A percentile compares a stretch with the other conserved stretches of the same genome.
These are phyloP conservation scores for Schwanniomyces sp. DNA, from an alignment of 805 yeast species.

Conservation along the genomic window DNA sequence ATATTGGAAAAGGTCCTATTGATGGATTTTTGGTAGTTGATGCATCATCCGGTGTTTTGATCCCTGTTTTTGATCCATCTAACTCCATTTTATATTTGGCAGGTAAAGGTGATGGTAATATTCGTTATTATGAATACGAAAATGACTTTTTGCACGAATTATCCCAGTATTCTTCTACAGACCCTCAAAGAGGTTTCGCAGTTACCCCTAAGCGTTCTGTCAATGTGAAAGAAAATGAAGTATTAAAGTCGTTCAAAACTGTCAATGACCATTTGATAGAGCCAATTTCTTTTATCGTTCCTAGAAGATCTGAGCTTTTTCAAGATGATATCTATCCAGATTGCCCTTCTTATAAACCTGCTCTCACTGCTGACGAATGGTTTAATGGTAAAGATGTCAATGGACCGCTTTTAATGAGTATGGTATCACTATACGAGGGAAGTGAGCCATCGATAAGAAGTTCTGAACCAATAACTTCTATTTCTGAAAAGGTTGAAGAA, in stretches of 20 bases:
- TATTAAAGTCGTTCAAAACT: constrained; percentile 81
- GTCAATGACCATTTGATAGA: constrained; percentile 81
- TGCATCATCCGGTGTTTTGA: constrained; percentile 87
- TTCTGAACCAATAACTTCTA: constrained; percentile 33
- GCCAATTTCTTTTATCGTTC: constrained; percentile 90
- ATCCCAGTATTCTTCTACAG: constrained; percentile 86
- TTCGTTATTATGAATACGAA: constrained; percentile 88
- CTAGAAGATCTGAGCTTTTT: constrained; percentile 90
- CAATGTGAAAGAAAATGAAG: constrained; percentile 79
- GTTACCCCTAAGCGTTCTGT: constrained; percentile 82
- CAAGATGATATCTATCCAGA: constrained; percentile 93
- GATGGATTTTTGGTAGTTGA: constrained; percentile 88
- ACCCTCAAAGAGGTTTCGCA: constrained; percentile 96
- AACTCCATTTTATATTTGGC: constrained; percentile 83
- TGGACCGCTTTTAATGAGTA: constrained; percentile 76
- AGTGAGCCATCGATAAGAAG: constrained; percentile 49
- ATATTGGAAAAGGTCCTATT: constrained; percentile 77
- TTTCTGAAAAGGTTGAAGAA: constrained; percentile 24
- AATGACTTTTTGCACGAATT: constrained; percentile 79
- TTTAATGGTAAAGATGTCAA: constrained; percentile 72
- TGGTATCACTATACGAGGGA: constrained; percentile 83
- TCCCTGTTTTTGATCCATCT: constrained; percentile 86
- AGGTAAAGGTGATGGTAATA: constrained; percentile 98
- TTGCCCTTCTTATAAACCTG: constrained; percentile 78
- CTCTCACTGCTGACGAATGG: constrained; percentile 79